A percentile compares a stretch with the other conserved stretches of the same genome.
These are phyloP conservation scores for Monosporascus cannonballus DNA, from an alignment of 2,329 filamentous ascomycete genomes.

Conservation along the genomic window DNA sequence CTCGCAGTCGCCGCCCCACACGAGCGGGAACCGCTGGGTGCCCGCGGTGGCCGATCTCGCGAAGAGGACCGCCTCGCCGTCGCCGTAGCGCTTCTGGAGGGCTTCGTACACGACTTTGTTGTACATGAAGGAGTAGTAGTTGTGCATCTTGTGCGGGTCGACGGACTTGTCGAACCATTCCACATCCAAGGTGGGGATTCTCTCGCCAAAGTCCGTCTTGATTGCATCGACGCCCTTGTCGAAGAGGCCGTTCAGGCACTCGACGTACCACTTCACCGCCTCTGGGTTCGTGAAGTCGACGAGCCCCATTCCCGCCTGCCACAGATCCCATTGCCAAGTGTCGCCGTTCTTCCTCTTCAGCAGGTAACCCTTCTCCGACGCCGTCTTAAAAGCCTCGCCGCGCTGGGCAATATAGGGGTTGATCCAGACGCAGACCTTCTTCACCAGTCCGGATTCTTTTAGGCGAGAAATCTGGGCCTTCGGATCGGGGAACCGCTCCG, in stretches of 20 bases:
- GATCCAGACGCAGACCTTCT: slow-evolving; percentile 69
- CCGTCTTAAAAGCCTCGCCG: slow-evolving; percentile 58
- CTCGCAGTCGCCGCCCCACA: slow-evolving; percentile 72
- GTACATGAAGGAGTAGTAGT: slow-evolving; percentile 70
- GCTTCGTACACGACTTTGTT: slow-evolving; percentile 65
- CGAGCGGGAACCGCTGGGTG: slow-evolving; percentile 61
- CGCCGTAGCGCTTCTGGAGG: slow-evolving; percentile 47
- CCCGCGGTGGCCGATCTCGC: slow-evolving; percentile 63
- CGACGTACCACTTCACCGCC: slow-evolving; percentile 58
- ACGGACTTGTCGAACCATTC: slow-evolving; percentile 54
- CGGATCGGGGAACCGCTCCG: slow-evolving; percentile 63
- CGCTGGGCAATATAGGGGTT: slow-evolving; percentile 70
- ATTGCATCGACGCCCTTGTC: slow-evolving; percentile 65
- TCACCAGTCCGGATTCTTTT: slow-evolving; percentile 54
- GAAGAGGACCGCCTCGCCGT: slow-evolving; percentile 55
- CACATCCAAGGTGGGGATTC: slow-evolving; percentile 60
- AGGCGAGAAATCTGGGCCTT: slow-evolving; percentile 56
- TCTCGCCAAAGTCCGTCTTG: slow-evolving; percentile 73
- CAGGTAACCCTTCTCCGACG: slow-evolving; percentile 60
- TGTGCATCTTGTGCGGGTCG: slow-evolving; percentile 65
- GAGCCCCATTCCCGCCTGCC: slow-evolving; percentile 72
- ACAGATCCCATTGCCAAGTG: slow-evolving; percentile 70
- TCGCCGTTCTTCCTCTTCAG: slow-evolving; percentile 64
- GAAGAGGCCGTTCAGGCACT: slow-evolving; percentile 57
- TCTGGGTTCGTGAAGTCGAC: slow-evolving; percentile 70